Evolutionary conservation across 495 filamentous ascomycete genomes (phyloP).

Genomic region (Lasiosphaeris hirsuta): DNA sequence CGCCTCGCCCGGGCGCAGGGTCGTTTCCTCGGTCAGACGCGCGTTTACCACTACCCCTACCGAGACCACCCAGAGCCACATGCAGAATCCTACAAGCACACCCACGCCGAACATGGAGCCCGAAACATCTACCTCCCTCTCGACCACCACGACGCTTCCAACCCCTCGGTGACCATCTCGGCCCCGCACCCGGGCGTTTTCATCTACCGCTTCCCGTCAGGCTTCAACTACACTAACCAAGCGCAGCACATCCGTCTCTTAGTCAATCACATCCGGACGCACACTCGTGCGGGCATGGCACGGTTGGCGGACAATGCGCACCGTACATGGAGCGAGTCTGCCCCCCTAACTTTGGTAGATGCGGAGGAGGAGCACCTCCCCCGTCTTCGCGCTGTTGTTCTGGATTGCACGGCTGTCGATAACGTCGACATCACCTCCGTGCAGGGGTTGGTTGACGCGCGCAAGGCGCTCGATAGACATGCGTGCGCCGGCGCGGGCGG

Average conservation of each 20-base stretch:
- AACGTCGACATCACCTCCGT: slow-evolving; percentile 32
- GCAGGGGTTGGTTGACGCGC: slow-evolving; percentile 32
- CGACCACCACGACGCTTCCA: slow-evolving; percentile 25
- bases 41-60: background rate
- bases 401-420: slow-evolving; percentile 32
- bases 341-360: background rate
- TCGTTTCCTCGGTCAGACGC: slow-evolving; percentile 25
- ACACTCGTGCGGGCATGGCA: slow-evolving; percentile 20
- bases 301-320: slow-evolving; percentile 22
- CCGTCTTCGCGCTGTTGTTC: slow-evolving; percentile 31
- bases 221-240: slow-evolving; percentile 34
- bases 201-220: slow-evolving; percentile 31
- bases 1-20: slow-evolving; percentile 30
- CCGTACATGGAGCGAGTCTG: slow-evolving; percentile 5
- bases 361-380: slow-evolving; percentile 14
- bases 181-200: slow-evolving; percentile 34
- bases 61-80: too few species aligned
- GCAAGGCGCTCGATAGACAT: slow-evolving; percentile 28
- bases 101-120: slow-evolving; percentile 9
- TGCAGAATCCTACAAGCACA: background rate
- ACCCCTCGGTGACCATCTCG: slow-evolving; percentile 24
- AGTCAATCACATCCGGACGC: slow-evolving; percentile 22
- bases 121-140: slow-evolving; percentile 28
- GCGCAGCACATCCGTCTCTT: slow-evolving; percentile 29
- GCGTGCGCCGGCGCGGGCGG: too few species aligned